A percentile compares a stretch with the other conserved stretches of the same genome.
Conservation (phyloP, 108 stramenopile genomes). For the Cyclotella choctawhatcheeana region DNA sequence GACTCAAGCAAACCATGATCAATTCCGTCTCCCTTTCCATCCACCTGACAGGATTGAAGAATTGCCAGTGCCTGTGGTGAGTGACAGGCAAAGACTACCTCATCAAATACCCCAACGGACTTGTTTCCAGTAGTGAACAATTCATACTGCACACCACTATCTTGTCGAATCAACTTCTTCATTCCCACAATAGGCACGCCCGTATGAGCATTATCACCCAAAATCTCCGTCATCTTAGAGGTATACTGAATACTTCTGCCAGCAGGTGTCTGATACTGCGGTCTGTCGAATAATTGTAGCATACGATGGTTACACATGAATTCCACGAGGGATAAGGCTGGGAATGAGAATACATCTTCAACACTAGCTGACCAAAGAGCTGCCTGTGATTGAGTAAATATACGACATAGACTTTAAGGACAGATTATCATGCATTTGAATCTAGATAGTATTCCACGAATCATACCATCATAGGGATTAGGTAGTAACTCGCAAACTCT, state of each 20-base stretch:
- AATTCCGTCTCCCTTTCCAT: conserved; percentile 3
- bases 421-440: no score
- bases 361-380: conserved; percentile 90
- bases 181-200: conserved; percentile 58
- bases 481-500: conserved; percentile 84
- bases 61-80: conserved; percentile 72
- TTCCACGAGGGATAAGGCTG: conserved; percentile 80
- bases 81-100: conserved; percentile 94
- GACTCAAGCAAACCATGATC: conserved; percentile 42
- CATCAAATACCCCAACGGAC: conserved; percentile 70
- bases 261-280: conserved; percentile 67
- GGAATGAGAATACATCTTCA: conserved; percentile 86
- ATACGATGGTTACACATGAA: conserved; percentile 97
- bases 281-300: conserved; percentile 85
- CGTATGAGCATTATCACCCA: conserved; percentile 67
- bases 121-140: conserved; percentile 50
- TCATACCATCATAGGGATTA: conserved; percentile 96
- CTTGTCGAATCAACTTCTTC: conserved; percentile 42
- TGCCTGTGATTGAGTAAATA: no score
- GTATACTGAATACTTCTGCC: conserved; percentile 85
- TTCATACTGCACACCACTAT: conserved; percentile 27
- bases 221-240: conserved; percentile 57
- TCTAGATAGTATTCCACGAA: no score
- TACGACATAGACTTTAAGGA: no score
- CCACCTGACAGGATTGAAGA: conserved; percentile 40